Base-by-base conservation (phyloP, 257 asterid species). In the Plantago elongata region DNA sequence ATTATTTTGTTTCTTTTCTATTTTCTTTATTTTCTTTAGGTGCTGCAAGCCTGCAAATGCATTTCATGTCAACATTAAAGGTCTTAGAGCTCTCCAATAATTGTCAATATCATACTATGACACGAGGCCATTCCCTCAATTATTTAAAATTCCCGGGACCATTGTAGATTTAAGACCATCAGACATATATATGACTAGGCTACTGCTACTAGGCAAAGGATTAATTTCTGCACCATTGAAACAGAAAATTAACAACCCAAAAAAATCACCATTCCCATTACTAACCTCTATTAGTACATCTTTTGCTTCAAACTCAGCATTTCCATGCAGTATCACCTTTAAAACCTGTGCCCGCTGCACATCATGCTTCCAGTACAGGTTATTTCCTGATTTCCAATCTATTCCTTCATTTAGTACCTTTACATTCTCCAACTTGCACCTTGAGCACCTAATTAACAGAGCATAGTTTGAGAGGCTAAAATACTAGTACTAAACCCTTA, bases 261-360 rank as follows among this genome's bases (percentile, higher is more conserved):
- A 15, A 60, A 48, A 64, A 61, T 58, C 57, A 62, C n/a, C 51
- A 38, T 54, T 58, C 2, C 40, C 63, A 61, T 72, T 62, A 75
- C 81, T 64, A 50, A 93, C 99, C 96, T 83, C 84, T 61, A 93
- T 72, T 45, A 77, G 76, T 68, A 93, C 92, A 71, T 87, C 82
- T 46, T 47, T 79, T 60, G 97, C 99, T 74, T 89, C 96, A 66
- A 93, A 89, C 77, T 93, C 99, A 14, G 99, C 97, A 81, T 93
- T 93, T 77, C 99, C 99, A 70, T 84, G 94, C 62, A 93, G 78
- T 54, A 89, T 63, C 45, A 93, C 82, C 76, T 87, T 85, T 58
- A 89, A 73, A 66, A 86, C 75, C 88, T 89, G 94, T 67, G 78
- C 74, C 62, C 97, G 89, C 64, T 80, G 80, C 75, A 93, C 91